Base-by-base conservation (phyloP, 2,329 filamentous ascomycete species). In the Daldinia sp. region DNA sequence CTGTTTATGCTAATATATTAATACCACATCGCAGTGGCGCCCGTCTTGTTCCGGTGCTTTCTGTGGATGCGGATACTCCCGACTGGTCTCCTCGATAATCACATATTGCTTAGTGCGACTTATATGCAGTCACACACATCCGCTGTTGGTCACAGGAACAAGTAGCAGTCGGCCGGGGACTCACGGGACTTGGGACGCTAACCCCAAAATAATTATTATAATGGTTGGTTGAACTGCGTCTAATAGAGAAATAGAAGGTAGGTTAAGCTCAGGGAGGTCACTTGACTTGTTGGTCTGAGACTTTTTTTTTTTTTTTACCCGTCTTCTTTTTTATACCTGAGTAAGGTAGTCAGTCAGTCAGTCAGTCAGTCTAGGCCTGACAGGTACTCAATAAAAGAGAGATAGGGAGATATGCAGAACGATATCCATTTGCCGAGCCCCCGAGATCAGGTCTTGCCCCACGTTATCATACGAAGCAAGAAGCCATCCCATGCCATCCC, bases 61-160 rank as follows among this genome's bases (percentile, higher is more conserved):
- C 67, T 58, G 67, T 71, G 71, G 73, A 70, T 63, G 66, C 74
- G 74, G 73, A 70, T 76, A 71, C 69, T 75, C 75, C 75, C 74
- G 74, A 73, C 59, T 67, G 63, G 63, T 60, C 60, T 69, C 55
- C 42, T 48, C 26, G 62, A 62, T 66, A 65, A 41, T 69, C 65
- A 61, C 56, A 71, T 66, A 72, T 73, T 69, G 68, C 65, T 59
- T 70, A 68, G 70, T 70, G 68, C 70, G 67, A 68, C 68, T 68
- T 70, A 51, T 30, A 76, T 75, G 74, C 74, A 75, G 72, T 74
- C 75, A 76, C 75, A 73, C 74, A 75, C 75, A 77, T 75, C 71
- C 68, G 57, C 59, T 69, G 50, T 63, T 71, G 70, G 73, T 77
- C 75, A 77, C 75, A 75, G 75, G 75, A 75, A 73, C 68, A 73